A percentile compares a stretch with the other conserved stretches of the same genome.
Evolutionary conservation across 2,329 filamentous ascomycete species (phyloP).

Genomic region (Trichophyton mentagrophytes): DNA sequence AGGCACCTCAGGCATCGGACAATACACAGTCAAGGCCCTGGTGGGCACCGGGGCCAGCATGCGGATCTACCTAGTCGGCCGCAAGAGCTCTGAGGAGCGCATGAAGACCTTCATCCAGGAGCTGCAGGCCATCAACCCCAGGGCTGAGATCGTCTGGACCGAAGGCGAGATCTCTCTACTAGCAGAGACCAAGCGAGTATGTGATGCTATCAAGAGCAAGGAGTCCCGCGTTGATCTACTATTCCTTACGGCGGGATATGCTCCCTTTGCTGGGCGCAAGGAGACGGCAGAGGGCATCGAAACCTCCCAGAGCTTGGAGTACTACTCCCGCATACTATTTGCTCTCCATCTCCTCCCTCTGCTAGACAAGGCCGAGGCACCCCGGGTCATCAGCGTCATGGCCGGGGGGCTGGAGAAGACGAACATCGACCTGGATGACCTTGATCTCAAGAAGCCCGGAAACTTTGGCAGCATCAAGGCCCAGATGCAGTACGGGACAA

Average conservation of each 20-base stretch:
- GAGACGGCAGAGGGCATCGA: slow-evolving; percentile 36
- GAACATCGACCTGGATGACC: slow-evolving; percentile 23
- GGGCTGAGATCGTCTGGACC: slow-evolving; percentile 32
- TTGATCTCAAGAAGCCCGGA: slow-evolving; percentile 21
- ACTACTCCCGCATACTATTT: slow-evolving; percentile 36
- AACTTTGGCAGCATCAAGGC: slow-evolving; percentile 21
- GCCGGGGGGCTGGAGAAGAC: slow-evolving; percentile 23
- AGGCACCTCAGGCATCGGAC: slow-evolving; percentile 38
- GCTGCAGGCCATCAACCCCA: slow-evolving; percentile 26
- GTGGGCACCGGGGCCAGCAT: slow-evolving; percentile 24
- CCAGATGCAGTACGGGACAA: slow-evolving; percentile 21
- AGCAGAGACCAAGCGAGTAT: slow-evolving; percentile 24
- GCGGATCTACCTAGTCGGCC: slow-evolving; percentile 36
- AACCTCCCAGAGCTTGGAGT: slow-evolving; percentile 28
- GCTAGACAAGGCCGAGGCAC: slow-evolving; percentile 19
- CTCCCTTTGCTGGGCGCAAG: slow-evolving; percentile 27
- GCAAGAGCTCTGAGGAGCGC: slow-evolving; percentile 21
- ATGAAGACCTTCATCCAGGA: slow-evolving; percentile 26
- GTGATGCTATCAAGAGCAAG: slow-evolving; percentile 9
- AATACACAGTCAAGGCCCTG: slow-evolving; percentile 28
- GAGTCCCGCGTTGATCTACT: slow-evolving; percentile 33
- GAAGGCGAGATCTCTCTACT: slow-evolving; percentile 37
- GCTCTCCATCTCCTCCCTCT: slow-evolving; percentile 31
- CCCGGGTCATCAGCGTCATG: slow-evolving; percentile 27
- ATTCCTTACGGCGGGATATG: slow-evolving; percentile 36